Conservation (phyloP, 2,329 filamentous ascomycete genomes). For the Sclerotinia subarctica region DNA sequence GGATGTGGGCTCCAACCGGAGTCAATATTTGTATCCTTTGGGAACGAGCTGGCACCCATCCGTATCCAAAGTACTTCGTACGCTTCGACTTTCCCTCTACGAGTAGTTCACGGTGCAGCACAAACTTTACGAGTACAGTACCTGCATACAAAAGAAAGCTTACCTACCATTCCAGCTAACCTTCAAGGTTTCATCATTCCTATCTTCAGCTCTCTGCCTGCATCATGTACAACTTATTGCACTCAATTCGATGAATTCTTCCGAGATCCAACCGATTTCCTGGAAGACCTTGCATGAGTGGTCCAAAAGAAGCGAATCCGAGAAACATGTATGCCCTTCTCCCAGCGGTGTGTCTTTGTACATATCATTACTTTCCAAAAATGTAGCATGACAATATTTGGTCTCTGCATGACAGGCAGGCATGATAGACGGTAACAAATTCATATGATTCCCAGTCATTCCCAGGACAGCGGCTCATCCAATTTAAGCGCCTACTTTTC, state of each 20-base stretch:
- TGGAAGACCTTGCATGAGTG: conserved; percentile 2
- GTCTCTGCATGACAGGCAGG: conserved; percentile 9
- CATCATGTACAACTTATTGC: not conserved
- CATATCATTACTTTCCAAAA: conserved; percentile 6
- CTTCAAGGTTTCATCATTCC: conserved; percentile 9
- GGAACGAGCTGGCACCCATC: not conserved
- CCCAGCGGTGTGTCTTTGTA: conserved; percentile 15
- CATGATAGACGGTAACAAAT: not conserved
- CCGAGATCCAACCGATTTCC: conserved; percentile 14
- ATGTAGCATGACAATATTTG: conserved; percentile 6
- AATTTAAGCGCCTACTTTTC: conserved; percentile 16
- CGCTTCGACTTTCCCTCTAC: not conserved
- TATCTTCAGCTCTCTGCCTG: not conserved
- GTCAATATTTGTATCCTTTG: not conserved
- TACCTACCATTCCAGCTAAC: not conserved
- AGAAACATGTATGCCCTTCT: not conserved
- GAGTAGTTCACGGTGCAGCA: not conserved
- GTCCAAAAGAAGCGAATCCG: conserved; percentile 12
- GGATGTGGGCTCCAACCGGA: conserved; percentile 4
- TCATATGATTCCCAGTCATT: conserved; percentile 14
- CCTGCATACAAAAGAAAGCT: conserved; percentile 12
- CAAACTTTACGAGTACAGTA: conserved; percentile 13
- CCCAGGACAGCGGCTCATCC: conserved; percentile 18
- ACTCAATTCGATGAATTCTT: not conserved
- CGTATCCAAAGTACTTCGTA: not conserved